phyloP scores from a whole-genome alignment of 345 rosid species.

The Pugionium cornutum region DNA sequence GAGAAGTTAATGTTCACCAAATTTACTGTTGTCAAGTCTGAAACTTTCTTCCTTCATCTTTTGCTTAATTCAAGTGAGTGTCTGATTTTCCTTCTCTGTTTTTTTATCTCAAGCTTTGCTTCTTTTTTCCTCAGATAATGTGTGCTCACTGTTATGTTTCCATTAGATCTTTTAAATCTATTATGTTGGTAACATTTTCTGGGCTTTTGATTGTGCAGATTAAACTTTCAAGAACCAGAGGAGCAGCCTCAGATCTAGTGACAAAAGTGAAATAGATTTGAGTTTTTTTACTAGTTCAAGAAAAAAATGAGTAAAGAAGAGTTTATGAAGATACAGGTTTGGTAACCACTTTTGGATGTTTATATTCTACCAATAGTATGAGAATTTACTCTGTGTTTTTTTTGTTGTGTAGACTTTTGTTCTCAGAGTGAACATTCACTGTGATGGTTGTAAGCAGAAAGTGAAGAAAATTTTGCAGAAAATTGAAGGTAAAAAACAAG shows the following conservation, averaged over 20 bases:
- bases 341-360: neutral
- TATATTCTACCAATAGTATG: neutral
- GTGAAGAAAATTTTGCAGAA: constrained; percentile 38
- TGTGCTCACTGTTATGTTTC: neutral
- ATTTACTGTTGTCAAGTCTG: constrained; percentile 35
- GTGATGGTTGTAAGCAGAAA: constrained; percentile 87
- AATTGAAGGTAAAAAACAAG: constrained; percentile 67
- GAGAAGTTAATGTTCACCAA: constrained; percentile 51
- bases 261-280: neutral
- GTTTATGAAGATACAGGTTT: constrained; percentile 93
- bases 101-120: constrained; percentile 31
- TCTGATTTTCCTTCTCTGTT: constrained; percentile 28
- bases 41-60: constrained; percentile 34
- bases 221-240: constrained; percentile 19
- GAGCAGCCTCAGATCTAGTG: constrained; percentile 52
- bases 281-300: neutral
- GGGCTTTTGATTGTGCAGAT: constrained; percentile 16
- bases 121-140: constrained; percentile 25
- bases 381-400: constrained; percentile 20
- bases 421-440: constrained; percentile 92
- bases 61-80: constrained; percentile 42
- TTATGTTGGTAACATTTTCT: constrained; percentile 7
- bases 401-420: constrained; percentile 74
- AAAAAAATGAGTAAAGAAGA: constrained; percentile 90
- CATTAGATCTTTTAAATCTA: neutral